Percentiles rank a stretch among this genome's conserved stretches.
phyloP scores from a whole-genome alignment of 2,329 filamentous ascomycete genomes.

The Albifimbria verrucaria region DNA sequence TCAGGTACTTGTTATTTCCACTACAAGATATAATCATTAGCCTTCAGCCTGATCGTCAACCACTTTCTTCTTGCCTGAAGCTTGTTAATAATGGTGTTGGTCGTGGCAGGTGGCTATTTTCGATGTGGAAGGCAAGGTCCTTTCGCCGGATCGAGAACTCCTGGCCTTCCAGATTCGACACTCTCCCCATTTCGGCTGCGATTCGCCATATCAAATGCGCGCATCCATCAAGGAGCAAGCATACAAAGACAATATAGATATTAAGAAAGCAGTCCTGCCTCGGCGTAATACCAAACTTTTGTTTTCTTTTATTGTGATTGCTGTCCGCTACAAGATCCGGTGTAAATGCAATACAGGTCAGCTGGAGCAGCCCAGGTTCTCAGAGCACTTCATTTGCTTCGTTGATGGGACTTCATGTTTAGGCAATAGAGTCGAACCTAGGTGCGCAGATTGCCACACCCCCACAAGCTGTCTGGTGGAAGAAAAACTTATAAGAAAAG shows the following conservation, averaged over 20 bases:
- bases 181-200: background rate
- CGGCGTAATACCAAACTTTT: too few relatives aligned
- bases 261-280: background rate
- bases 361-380: too few relatives aligned
- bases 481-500: too few relatives aligned
- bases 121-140: background rate
- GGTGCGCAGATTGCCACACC: too few relatives aligned
- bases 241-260: background rate
- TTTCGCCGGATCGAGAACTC: background rate
- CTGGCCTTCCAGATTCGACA: background rate
- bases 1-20: background rate
- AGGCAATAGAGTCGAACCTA: too few relatives aligned
- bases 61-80: background rate
- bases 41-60: too few relatives aligned
- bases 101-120: background rate
- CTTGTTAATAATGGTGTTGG: background rate
- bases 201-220: background rate
- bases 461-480: too few relatives aligned
- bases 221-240: background rate
- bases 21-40: background rate
- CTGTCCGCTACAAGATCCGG: too few relatives aligned
- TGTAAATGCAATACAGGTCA: too few relatives aligned
- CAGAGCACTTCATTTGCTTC: too few relatives aligned
- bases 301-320: too few relatives aligned
- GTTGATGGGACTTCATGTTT: too few relatives aligned